Percentiles rank a stretch among this genome's conserved stretches.
These are phyloP conservation scores for Salix caprea DNA, from an alignment of 345 rosid species.

Conservation along the genomic window DNA sequence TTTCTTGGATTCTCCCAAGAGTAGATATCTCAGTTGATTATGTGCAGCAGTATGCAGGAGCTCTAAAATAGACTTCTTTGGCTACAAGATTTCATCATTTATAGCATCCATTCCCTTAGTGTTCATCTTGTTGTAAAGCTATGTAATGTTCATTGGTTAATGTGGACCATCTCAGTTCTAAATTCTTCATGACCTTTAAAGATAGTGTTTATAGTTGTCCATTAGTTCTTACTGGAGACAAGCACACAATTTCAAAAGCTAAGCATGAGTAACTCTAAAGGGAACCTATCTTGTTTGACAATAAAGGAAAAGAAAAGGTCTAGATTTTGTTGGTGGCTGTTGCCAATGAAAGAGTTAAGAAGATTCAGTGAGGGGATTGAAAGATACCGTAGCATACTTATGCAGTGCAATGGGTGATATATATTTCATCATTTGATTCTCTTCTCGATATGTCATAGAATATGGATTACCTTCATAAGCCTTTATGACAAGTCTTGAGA, in stretches of 20 bases:
- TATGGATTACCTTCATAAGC: background rate
- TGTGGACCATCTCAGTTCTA: background rate
- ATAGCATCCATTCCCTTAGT: background rate
- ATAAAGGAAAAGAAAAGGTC: background rate
- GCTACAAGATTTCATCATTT: background rate
- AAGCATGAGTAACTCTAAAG: background rate
- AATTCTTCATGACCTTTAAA: background rate
- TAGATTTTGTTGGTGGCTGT: background rate
- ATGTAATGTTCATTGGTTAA: background rate
- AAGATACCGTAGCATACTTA: background rate
- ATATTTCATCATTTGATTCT: background rate
- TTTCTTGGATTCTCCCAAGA: background rate
- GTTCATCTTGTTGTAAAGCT: background rate
- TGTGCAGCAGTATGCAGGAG: background rate
- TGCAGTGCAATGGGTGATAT: background rate
- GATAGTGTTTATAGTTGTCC: background rate
- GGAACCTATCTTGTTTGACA: background rate
- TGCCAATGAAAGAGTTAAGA: background rate
- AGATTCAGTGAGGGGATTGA: background rate
- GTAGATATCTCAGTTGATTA: background rate
- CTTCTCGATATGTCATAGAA: background rate
- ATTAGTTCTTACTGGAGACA: background rate
- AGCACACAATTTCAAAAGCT: background rate
- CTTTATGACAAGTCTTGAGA: background rate
- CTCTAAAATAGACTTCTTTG: background rate